Base-by-base conservation (phyloP, 805 yeast genomes). In the Isabelozyma heimii region DNA sequence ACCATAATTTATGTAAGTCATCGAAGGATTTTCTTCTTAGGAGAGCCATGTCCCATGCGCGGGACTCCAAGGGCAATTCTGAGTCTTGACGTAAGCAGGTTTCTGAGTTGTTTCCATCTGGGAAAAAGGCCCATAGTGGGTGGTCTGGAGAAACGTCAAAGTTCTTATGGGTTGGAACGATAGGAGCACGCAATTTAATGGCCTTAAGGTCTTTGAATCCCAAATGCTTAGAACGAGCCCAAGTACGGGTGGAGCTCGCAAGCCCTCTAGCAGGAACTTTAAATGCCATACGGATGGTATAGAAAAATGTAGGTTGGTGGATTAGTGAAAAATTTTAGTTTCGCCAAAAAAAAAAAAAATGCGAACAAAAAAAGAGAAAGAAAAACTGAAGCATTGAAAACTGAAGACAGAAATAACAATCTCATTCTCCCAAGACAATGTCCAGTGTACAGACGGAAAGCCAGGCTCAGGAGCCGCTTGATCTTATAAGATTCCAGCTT, bases 61-160 rank as follows among this genome's bases (percentile, higher is more conserved):
- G 79, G 13, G 94, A 84, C 8, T 73, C 70, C 27, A 66, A 62
- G 35, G 71, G 70, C 45, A 79, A 73, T 27, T 83, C 59, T 17
- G 84, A 88, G 2, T 78, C 67, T 1, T 74, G 63, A 57, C 97
- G 80, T 51, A 87, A 69, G 51, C 84, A 82, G 8, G 56, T 48
- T 58, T 78, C 75, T 49, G 83, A 76, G 38, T 87, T 79, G 54
- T 65, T 63, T 4, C 75, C 78, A 4, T 62, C 63, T 10, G 70
- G 67, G 72, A 92, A 94, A 65, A 94, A 94, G 59, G 88, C 91
- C 97, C 97, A 94, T 54, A 94, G 76, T 28, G 98, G 99, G 69
- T 94, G 99, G 64, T 87, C 87, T 5, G 86, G 92, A 12, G 83
- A 79, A 33, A 88, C 87, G 51, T 77, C 77, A 47, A 91, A 76